Conservation (phyloP, 106 monocot species). For the Apostasia ramifera region DNA sequence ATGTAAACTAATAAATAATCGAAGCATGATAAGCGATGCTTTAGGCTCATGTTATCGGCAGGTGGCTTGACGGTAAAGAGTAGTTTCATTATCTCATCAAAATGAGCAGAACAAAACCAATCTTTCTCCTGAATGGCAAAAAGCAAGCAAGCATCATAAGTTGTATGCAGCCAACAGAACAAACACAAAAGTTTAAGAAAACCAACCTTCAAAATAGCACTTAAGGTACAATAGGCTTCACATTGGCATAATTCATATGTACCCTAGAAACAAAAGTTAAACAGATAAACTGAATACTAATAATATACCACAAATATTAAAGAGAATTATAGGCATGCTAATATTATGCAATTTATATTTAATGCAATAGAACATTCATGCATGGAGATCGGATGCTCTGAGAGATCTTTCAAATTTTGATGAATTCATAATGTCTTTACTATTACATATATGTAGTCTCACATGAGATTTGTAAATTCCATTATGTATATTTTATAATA, state of each 20-base stretch:
- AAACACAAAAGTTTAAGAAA: not conserved
- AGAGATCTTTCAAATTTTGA: too few relatives aligned
- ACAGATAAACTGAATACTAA: not conserved
- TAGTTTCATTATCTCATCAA: conserved; percentile 65
- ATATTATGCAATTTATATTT: not conserved
- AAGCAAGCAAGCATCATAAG: conserved; percentile 5
- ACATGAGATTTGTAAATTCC: too few relatives aligned
- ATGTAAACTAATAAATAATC: conserved; percentile 68
- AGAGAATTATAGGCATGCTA: not conserved
- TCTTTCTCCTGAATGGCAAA: conserved; percentile 46
- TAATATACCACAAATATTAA: not conserved
- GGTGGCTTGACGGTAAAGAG: conserved; percentile 36
- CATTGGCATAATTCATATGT: conserved; percentile 24
- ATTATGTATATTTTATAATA: too few relatives aligned
- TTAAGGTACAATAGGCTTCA: conserved; percentile 50
- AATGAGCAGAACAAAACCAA: conserved; percentile 41
- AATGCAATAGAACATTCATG: too few relatives aligned
- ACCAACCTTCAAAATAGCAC: conserved; percentile 71
- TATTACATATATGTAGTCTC: too few relatives aligned
- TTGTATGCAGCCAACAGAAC: not conserved
- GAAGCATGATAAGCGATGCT: conserved; percentile 57
- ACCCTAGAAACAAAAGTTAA: conserved; percentile 29
- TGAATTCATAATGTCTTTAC: too few relatives aligned
- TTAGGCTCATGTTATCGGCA: conserved; percentile 26
- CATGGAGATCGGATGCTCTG: too few relatives aligned